A percentile compares a stretch with the other conserved stretches of the same genome.
phyloP scores from a whole-genome alignment of 2,329 filamentous ascomycete species.

The Colletotrichum sp. region DNA sequence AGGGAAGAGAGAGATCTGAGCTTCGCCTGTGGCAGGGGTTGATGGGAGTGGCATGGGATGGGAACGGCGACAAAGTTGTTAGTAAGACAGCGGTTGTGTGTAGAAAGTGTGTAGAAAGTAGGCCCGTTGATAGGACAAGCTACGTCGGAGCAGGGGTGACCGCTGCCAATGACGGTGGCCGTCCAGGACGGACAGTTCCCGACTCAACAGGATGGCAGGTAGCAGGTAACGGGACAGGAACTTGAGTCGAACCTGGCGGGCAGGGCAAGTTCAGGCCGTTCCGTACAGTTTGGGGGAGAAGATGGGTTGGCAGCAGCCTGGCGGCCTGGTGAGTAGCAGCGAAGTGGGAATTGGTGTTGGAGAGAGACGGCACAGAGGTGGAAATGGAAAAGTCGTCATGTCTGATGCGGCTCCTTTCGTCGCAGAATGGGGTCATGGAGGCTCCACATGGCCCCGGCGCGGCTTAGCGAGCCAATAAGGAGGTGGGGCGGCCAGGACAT shows the following conservation, averaged over 20 bases:
- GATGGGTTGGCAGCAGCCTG: not conserved
- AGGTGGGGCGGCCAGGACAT: conserved; percentile 25
- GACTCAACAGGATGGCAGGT: conserved; percentile 15
- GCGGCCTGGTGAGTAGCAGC: not conserved
- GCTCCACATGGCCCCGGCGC: conserved; percentile 21
- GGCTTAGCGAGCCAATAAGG: conserved; percentile 27
- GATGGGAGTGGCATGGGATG: not conserved
- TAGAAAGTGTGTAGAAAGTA: not conserved
- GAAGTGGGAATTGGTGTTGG: not conserved
- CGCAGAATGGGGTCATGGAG: conserved; percentile 31
- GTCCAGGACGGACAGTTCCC: conserved; percentile 6
- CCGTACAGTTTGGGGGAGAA: not conserved
- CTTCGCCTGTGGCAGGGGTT: not conserved
- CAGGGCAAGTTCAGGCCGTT: not conserved
- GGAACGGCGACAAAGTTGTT: not conserved
- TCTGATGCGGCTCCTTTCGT: conserved; percentile 38
- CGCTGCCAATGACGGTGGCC: not conserved
- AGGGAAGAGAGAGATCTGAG: not conserved
- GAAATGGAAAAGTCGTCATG: not conserved
- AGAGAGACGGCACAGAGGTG: not conserved
- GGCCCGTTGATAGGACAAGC: not conserved
- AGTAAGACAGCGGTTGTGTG: accelerated
- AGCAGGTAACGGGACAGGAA: conserved; percentile 4
- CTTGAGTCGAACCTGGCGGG: conserved; percentile 15
- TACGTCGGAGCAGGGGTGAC: not conserved